Evolutionary conservation across 176 grass and related monocot genomes (phyloP).

Genomic region (Cymbopogon citratus): DNA sequence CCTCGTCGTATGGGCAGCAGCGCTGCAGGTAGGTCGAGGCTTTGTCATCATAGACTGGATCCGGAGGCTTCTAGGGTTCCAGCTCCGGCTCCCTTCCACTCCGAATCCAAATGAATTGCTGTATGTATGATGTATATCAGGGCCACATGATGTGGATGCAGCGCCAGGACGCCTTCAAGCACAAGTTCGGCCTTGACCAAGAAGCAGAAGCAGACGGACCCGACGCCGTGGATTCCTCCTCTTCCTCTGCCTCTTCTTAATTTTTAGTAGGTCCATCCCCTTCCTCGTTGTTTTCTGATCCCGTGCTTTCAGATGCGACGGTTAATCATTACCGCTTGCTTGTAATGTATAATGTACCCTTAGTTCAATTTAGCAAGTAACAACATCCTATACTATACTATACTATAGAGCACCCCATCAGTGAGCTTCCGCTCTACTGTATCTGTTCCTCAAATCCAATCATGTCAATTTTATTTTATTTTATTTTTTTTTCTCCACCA

Average conservation of each 20-base stretch:
- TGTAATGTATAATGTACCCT: not conserved
- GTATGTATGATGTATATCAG: constrained; percentile 29
- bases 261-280: not conserved
- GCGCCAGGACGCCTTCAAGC: constrained; percentile 74
- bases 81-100: not conserved
- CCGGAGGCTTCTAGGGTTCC: not conserved
- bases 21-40: constrained; percentile 49
- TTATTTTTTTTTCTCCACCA: too few species aligned
- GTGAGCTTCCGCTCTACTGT: not conserved
- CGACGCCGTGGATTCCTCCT: not conserved
- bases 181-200: constrained; percentile 51
- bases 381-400: not conserved
- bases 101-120: not conserved
- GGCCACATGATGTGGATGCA: constrained; percentile 92
- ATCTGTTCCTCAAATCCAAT: not conserved
- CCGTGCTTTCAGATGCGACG: not conserved
- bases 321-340: not conserved
- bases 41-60: not conserved
- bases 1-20: constrained; percentile 70
- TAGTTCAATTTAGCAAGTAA: not conserved
- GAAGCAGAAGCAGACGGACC: not conserved
- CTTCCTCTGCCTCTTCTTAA: not conserved
- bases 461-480: not conserved
- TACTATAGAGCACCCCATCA: not conserved
- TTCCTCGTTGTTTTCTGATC: not conserved